Conservation (phyloP, 768 basidiomycete genomes). For the Lentinus tigrinus region DNA sequence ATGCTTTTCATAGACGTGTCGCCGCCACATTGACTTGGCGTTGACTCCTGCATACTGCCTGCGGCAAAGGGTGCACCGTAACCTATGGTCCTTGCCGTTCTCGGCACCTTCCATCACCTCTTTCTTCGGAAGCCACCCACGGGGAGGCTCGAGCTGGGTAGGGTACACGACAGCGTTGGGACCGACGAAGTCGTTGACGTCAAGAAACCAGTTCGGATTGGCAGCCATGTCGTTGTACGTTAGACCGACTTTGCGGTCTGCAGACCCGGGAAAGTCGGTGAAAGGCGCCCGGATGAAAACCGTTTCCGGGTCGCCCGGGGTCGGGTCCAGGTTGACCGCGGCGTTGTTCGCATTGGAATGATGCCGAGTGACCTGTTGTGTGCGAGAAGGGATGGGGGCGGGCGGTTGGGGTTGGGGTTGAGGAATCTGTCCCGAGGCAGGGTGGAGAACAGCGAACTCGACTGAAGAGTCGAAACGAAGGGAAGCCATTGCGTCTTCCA, state of each 20-base stretch:
- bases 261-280: constrained; percentile 59
- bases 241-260: constrained; percentile 63
- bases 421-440: not conserved
- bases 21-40: constrained; percentile 89
- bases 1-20: constrained; percentile 87
- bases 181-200: constrained; percentile 59
- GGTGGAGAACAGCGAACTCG: not conserved
- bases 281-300: constrained; percentile 79
- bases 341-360: constrained; percentile 5
- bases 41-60: constrained; percentile 84
- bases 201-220: constrained; percentile 80
- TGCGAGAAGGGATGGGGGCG: not conserved
- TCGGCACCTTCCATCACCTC: constrained; percentile 76
- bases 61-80: constrained; percentile 83
- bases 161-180: constrained; percentile 67
- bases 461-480: not conserved
- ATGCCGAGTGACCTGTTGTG: not conserved
- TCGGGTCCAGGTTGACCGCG: constrained; percentile 49
- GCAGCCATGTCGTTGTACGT: constrained; percentile 71
- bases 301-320: constrained; percentile 59
- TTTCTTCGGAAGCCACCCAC: constrained; percentile 86
- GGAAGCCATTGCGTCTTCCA: not conserved
- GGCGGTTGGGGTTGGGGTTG: not conserved
- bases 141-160: constrained; percentile 73
- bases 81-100: constrained; percentile 75